Evolutionary conservation across 2,329 filamentous ascomycete genomes (phyloP), one percentile per base, ranked within the genome.

Genomic region (Nigrograna mackinnonii): DNA sequence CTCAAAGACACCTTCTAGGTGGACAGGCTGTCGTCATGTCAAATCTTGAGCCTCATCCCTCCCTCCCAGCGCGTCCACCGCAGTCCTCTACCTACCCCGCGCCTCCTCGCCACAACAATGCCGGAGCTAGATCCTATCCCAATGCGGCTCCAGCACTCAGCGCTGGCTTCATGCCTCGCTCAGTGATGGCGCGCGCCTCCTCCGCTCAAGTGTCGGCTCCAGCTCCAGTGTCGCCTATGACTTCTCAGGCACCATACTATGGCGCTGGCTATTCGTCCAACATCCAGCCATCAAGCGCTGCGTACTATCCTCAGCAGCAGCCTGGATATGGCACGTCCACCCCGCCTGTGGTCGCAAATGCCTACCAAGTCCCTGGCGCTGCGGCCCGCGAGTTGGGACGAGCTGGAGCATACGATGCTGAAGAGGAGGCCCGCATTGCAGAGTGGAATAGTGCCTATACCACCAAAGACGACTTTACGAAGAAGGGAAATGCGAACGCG

Each of bases 391-490:
- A 16, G 17, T 60, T 37, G 20, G 58, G 49, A 49, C 44, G 66
- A 58, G 46, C 70, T 66, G 62, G 61, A 21, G 70, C 67, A 22
- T 68, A 80, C 38, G 83, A 96, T 58, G 83, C 89, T 3, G 90
- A 96, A 55, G 86, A 89, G 75, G 90, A 94, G 44, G 90, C 89
- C 21, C 89, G 95, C 68, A 91, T 96, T 48, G 91, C 91, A 36
- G 89, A 95, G 69, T 96, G 92, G 90, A 91, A 95, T 70, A 92
- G 87, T 69, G 89, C 91, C 19, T 96, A 96, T 69, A 81, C 84
- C 50, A 79, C 77, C 37, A 85, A 80, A 55, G 84, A 87, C 37
- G 74, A 78, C n/a, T 56, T 49, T 32, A 67, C 62, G 42, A 75
- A 69, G 35, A 74, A 73, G 48, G 65, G 67, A 9, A 66, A 72